phyloP scores from a whole-genome alignment of 2,329 filamentous ascomycete genomes.

The Aspergillus brasiliensis region DNA sequence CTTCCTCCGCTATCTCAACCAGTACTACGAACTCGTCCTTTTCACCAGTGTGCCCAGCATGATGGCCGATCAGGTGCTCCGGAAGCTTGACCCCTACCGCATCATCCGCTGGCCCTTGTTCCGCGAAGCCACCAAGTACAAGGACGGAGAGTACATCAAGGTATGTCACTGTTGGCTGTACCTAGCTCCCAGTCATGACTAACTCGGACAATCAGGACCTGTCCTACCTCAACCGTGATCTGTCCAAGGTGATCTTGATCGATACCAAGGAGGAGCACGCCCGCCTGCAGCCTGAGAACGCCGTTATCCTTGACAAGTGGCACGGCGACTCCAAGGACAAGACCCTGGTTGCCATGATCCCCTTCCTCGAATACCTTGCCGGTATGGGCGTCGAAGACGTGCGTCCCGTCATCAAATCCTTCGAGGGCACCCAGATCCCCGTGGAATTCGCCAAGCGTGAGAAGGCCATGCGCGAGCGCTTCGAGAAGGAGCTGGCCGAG shows the following conservation, averaged over 20 bases:
- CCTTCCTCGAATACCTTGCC: conserved; percentile 95
- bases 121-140: conserved; percentile 94
- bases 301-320: conserved; percentile 90
- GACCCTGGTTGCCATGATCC: conserved; percentile 84
- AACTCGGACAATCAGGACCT: conserved; percentile 66
- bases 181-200: conserved; percentile 11
- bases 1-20: conserved; percentile 92
- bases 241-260: conserved; percentile 92
- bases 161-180: conserved; percentile 48
- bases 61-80: conserved; percentile 82
- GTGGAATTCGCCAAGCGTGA: conserved; percentile 87
- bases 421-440: conserved; percentile 86
- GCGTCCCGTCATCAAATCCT: conserved; percentile 81
- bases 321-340: conserved; percentile 79
- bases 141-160: conserved; percentile 96
- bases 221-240: conserved; percentile 93
- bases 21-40: conserved; percentile 96
- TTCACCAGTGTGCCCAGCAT: conserved; percentile 87
- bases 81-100: conserved; percentile 92
- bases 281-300: conserved; percentile 91
- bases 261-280: conserved; percentile 84
- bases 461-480: conserved; percentile 79
- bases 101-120: conserved; percentile 95
- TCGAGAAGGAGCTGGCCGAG: conserved; percentile 73
- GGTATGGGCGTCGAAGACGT: conserved; percentile 91